Percentiles rank a stretch among this genome's conserved stretches.
Evolutionary conservation across 768 basidiomycete species (phyloP).

Genomic region (Erythrobasidium yunnanense): DNA sequence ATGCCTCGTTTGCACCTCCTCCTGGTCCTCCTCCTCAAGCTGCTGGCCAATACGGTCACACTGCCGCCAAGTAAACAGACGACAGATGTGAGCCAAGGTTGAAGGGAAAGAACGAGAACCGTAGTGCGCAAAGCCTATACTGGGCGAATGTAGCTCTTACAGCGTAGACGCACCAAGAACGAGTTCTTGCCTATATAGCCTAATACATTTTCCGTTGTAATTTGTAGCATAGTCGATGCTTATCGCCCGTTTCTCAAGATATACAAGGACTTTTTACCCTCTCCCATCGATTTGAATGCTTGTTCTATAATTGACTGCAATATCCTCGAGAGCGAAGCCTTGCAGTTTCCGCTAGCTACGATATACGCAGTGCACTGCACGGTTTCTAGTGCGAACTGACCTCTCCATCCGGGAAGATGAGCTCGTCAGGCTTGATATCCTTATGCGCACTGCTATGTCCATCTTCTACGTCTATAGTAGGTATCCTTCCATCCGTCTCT

Average conservation of each 20-base stretch:
- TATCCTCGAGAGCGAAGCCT: not conserved
- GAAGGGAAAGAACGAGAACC: not conserved
- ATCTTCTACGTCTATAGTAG: constrained; percentile 3
- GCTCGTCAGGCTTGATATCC: constrained; percentile 10
- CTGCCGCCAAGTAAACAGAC: not conserved
- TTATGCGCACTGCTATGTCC: not conserved
- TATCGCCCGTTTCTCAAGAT: no score
- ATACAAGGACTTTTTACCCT: no score
- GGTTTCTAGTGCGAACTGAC: no score
- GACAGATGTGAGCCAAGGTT: not conserved
- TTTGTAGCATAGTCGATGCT: no score
- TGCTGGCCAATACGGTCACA: not conserved
- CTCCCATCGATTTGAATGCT: no score
- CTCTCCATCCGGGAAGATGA: not conserved
- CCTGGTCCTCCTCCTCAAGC: constrained; percentile 15
- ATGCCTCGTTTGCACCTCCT: not conserved
- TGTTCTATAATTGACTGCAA: not conserved
- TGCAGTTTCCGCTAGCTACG: no score
- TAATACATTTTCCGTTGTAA: not conserved
- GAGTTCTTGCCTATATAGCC: not conserved
- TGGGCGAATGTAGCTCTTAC: not conserved
- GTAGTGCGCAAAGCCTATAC: not conserved
- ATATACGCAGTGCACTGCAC: no score
- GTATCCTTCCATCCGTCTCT: not conserved
- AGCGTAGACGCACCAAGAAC: not conserved